Evolutionary conservation across 805 yeast genomes (phyloP).

Genomic region (Huiozyma naganishii): DNA sequence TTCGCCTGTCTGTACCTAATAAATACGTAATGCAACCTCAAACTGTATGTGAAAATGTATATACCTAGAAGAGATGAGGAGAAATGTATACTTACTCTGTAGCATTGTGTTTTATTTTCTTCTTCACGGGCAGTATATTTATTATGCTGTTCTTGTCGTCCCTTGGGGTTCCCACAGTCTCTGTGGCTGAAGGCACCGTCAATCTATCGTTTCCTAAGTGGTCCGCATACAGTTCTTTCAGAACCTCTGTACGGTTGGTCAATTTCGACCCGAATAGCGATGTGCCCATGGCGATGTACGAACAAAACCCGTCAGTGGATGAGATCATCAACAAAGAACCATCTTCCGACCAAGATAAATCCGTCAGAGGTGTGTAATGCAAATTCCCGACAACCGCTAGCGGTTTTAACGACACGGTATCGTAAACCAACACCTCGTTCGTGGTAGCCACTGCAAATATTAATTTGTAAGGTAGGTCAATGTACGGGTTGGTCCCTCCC

Average conservation of each 20-base stretch:
- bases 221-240: neutral
- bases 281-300: slow-evolving; percentile 45
- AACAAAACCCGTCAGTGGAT: slow-evolving; percentile 89
- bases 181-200: neutral
- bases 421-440: slow-evolving; percentile 71
- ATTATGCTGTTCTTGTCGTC: slow-evolving; percentile 5
- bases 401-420: slow-evolving; percentile 61
- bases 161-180: neutral
- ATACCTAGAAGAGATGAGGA: neutral
- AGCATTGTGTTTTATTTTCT: slow-evolving; percentile 12
- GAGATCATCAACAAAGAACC: slow-evolving; percentile 63
- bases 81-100: neutral
- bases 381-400: slow-evolving; percentile 65
- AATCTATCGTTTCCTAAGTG: neutral
- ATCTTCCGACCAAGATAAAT: slow-evolving; percentile 71
- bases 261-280: slow-evolving; percentile 42
- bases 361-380: slow-evolving; percentile 85
- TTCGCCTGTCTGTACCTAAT: neutral
- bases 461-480: slow-evolving; percentile 64
- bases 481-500: slow-evolving; percentile 21
- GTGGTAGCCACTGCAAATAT: slow-evolving; percentile 90
- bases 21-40: neutral
- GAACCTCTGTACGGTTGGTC: neutral
- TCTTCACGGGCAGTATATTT: slow-evolving; percentile 15
- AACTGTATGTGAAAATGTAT: neutral